Percentiles rank a stretch among this genome's conserved stretches.
These are phyloP conservation scores for Penicillium sp. DNA, from an alignment of 2,329 filamentous ascomycete species.

Conservation along the genomic window DNA sequence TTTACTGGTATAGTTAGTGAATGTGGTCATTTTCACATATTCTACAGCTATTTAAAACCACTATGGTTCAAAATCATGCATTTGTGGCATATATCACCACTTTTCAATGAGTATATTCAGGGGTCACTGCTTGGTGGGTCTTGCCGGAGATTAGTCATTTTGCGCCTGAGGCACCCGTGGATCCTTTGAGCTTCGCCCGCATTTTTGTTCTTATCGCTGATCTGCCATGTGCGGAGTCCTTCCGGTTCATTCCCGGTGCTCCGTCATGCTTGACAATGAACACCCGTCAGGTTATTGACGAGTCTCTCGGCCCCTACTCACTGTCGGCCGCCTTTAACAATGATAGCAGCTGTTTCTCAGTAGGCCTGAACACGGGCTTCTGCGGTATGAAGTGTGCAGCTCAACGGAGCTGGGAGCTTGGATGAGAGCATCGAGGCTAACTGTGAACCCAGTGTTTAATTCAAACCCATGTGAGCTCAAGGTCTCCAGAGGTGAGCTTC, in stretches of 20 bases:
- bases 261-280: conserved; percentile 61
- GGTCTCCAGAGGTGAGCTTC: conserved; percentile 51
- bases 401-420: neutral
- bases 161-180: conserved; percentile 15
- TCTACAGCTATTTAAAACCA: neutral
- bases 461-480: conserved; percentile 67
- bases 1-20: neutral
- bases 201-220: conserved; percentile 23
- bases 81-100: neutral
- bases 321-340: conserved; percentile 82
- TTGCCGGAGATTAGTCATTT: conserved; percentile 20
- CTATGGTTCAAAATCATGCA: neutral
- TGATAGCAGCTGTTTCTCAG: conserved; percentile 77
- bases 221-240: conserved; percentile 3
- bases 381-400: conserved; percentile 56
- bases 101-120: conserved; percentile 18
- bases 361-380: conserved; percentile 80
- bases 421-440: conserved; percentile 15
- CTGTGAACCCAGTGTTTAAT: conserved; percentile 58
- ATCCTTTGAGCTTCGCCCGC: conserved; percentile 19
- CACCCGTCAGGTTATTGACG: conserved; percentile 78
- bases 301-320: conserved; percentile 65
- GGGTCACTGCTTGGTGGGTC: conserved; percentile 24
- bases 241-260: neutral
- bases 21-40: neutral